A percentile compares a stretch with the other conserved stretches of the same genome.
Conservation (phyloP, 208 protist genomes). For the Acanthamoeba rhysodes region DNA sequence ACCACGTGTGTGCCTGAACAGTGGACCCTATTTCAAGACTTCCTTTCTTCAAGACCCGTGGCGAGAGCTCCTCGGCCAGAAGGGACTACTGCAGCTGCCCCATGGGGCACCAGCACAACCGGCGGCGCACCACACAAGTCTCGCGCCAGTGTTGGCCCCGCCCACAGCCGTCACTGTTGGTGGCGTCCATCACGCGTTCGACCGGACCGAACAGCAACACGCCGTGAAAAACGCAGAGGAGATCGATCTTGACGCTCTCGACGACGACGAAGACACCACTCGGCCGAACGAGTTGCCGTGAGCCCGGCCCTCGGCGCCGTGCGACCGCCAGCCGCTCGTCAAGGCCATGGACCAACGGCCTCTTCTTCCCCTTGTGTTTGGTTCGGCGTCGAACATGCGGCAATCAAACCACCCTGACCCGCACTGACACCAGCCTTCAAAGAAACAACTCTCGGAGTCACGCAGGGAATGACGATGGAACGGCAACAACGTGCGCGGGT, state of each 20-base stretch:
- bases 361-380: not conserved
- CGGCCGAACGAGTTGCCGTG: not conserved
- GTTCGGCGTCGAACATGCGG: too few relatives aligned
- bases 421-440: not conserved
- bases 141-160: too few relatives aligned
- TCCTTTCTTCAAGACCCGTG: conserved; percentile 44
- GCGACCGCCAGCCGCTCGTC: not conserved
- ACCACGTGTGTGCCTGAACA: not conserved
- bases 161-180: too few relatives aligned
- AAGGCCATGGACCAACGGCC: not conserved
- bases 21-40: conserved; percentile 8
- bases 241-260: not conserved
- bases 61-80: not conserved
- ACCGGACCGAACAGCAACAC: too few relatives aligned
- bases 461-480: too few relatives aligned
- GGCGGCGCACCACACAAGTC: not conserved
- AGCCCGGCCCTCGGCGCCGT: not conserved
- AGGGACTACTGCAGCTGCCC: too few relatives aligned
- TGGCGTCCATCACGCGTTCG: too few relatives aligned
- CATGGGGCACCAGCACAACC: too few relatives aligned
- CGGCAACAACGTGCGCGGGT: not conserved
- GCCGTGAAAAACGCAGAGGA: not conserved
- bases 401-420: not conserved
- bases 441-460: not conserved
- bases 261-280: not conserved